A percentile compares a stretch with the other conserved stretches of the same genome.
These are phyloP conservation scores for Tuber magnatum DNA, from an alignment of 495 filamentous ascomycete genomes.

Conservation along the genomic window DNA sequence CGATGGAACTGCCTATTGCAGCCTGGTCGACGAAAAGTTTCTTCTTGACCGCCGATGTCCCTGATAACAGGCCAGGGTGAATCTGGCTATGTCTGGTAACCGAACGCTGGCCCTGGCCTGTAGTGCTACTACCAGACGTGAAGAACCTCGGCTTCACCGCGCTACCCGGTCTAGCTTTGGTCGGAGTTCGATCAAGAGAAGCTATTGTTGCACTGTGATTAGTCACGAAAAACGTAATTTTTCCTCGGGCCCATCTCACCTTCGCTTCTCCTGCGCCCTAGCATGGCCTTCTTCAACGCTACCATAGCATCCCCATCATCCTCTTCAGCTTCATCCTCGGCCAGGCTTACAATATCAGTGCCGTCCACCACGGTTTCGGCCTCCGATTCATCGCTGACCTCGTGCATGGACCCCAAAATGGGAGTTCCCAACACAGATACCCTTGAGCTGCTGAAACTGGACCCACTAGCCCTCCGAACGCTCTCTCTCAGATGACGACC, in stretches of 20 bases:
- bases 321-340: slow-evolving; percentile 19
- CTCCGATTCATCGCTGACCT: slow-evolving; percentile 39
- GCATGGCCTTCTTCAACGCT: slow-evolving; percentile 31
- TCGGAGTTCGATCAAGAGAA: slow-evolving; percentile 30
- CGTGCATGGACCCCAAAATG: slow-evolving; percentile 25
- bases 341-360: slow-evolving; percentile 26
- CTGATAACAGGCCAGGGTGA: slow-evolving; percentile 22
- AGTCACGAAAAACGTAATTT: slow-evolving; percentile 4
- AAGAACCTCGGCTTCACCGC: slow-evolving; percentile 24
- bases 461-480: slow-evolving; percentile 27
- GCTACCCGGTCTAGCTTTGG: slow-evolving; percentile 21
- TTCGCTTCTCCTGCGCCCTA: slow-evolving; percentile 25
- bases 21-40: slow-evolving; percentile 32
- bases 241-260: slow-evolving; percentile 12
- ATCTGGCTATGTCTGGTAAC: slow-evolving; percentile 22
- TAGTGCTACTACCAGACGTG: slow-evolving; percentile 17
- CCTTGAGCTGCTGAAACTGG: slow-evolving; percentile 22
- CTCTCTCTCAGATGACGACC: slow-evolving; percentile 30
- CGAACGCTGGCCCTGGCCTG: slow-evolving; percentile 14
- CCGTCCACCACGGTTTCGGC: slow-evolving; percentile 40
- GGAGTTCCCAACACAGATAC: slow-evolving; percentile 25
- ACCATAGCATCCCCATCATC: slow-evolving; percentile 36
- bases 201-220: slow-evolving; percentile 9
- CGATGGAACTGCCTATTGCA: slow-evolving; percentile 14
- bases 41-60: slow-evolving; percentile 28